phyloP scores from a whole-genome alignment of 2,329 filamentous ascomycete genomes.

The Basipetospora chlamydospora region DNA sequence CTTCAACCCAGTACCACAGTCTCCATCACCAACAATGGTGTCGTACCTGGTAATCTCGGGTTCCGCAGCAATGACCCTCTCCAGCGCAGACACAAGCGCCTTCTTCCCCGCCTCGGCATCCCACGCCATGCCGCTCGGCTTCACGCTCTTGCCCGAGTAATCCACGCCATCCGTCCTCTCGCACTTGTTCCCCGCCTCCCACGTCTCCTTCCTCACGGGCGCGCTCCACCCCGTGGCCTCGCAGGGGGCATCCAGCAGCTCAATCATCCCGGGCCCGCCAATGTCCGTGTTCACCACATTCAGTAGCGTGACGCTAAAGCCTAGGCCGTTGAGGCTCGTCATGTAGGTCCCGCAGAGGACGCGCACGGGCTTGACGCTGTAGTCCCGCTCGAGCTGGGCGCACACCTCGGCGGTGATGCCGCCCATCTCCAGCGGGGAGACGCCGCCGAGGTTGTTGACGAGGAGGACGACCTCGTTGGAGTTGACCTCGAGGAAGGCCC shows the following conservation, averaged over 20 bases:
- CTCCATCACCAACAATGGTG: conserved; percentile 78
- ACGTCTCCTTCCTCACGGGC: conserved; percentile 46
- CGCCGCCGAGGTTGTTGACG: conserved; percentile 63
- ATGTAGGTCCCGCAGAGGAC: conserved; percentile 59
- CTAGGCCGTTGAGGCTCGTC: conserved; percentile 63
- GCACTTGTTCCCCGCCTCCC: conserved; percentile 40
- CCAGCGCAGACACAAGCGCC: conserved; percentile 40
- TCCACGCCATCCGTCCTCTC: conserved; percentile 23
- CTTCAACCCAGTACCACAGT: conserved; percentile 77
- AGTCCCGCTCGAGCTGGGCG: conserved; percentile 40
- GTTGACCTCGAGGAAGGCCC: conserved; percentile 52
- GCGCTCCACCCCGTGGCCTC: conserved; percentile 59
- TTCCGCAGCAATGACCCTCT: conserved; percentile 50
- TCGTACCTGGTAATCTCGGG: conserved; percentile 60
- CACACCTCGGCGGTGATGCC: conserved; percentile 58
- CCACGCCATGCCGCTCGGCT: conserved; percentile 34
- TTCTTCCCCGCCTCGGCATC: conserved; percentile 35
- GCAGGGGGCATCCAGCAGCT: conserved; percentile 54
- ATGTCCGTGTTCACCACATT: conserved; percentile 48
- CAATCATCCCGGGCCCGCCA: conserved; percentile 45
- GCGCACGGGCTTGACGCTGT: conserved; percentile 47
- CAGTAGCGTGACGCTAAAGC: conserved; percentile 59
- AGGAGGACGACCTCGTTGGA: conserved; percentile 52
- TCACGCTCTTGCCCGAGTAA: conserved; percentile 16
- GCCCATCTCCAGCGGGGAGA: conserved; percentile 57